phyloP scores from a whole-genome alignment of 345 rosid genomes.

The Excoecaria agallocha region DNA sequence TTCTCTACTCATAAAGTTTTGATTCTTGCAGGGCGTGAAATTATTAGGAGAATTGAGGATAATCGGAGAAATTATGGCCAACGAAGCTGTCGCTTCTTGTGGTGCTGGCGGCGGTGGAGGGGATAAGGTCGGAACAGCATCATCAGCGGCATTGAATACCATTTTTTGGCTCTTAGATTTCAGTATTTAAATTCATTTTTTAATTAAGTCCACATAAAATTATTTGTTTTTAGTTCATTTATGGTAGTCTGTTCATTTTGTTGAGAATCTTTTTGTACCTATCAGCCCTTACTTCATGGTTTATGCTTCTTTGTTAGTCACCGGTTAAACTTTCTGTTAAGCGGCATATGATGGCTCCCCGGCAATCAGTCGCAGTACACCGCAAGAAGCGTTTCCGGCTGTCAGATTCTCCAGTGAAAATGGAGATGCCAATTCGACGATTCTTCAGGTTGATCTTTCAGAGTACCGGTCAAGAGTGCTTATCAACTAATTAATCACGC shows the following conservation, averaged over 20 bases:
- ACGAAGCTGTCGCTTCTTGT: background rate
- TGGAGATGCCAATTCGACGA: background rate
- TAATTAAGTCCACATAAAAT: too few species aligned
- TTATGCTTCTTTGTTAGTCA: too few species aligned
- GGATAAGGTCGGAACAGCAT: constrained; percentile 16
- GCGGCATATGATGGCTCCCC: background rate
- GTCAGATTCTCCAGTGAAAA: background rate
- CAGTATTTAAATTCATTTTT: too few species aligned
- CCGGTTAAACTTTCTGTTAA: background rate
- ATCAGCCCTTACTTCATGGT: too few species aligned
- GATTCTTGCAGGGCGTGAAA: background rate
- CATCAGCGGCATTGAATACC: too few species aligned
- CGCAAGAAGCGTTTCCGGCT: background rate
- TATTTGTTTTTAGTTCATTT: too few species aligned
- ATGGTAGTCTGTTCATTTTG: too few species aligned
- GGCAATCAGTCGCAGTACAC: background rate
- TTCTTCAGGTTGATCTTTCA: constrained; percentile 11
- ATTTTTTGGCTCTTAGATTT: too few species aligned
- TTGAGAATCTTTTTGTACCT: too few species aligned
- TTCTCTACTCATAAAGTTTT: too few species aligned
- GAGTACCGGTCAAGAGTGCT: too few species aligned
- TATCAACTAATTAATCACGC: too few species aligned
- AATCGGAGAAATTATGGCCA: background rate
- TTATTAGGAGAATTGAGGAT: background rate
- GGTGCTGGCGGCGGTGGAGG: constrained; percentile 16